Conservation (phyloP, 768 basidiomycete species). For the Lactarius trivialis region DNA sequence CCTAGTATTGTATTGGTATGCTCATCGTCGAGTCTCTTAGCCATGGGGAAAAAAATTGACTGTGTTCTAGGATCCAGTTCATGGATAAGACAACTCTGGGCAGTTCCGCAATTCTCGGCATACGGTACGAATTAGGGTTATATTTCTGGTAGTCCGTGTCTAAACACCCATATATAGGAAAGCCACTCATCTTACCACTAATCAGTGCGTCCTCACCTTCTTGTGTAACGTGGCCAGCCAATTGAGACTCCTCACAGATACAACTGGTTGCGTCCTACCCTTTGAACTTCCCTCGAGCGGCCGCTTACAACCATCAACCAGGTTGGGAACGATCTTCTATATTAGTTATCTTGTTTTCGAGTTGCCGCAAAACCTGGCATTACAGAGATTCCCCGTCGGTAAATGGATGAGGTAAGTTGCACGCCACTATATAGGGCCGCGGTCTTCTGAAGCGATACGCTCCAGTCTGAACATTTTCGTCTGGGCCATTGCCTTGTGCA, state of each 20-base stretch:
- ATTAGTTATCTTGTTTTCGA: conserved; percentile 64
- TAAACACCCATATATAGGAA: conserved; percentile 33
- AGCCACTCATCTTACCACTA: conserved; percentile 54
- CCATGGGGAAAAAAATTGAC: no score
- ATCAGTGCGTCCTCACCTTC: conserved; percentile 41
- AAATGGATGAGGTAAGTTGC: conserved; percentile 68
- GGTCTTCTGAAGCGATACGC: background rate
- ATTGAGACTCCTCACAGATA: conserved; percentile 38
- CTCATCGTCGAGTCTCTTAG: background rate
- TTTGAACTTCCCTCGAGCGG: background rate
- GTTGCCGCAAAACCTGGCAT: conserved; percentile 65
- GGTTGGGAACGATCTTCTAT: conserved; percentile 75
- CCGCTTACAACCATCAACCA: conserved; percentile 23
- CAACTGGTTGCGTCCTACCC: conserved; percentile 44
- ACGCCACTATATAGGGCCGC: background rate
- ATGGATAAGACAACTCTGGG: conserved; percentile 75
- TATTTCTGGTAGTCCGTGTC: conserved; percentile 1
- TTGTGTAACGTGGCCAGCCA: background rate
- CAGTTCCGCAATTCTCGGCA: conserved; percentile 62
- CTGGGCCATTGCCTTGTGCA: conserved; percentile 55
- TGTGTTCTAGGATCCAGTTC: conserved; percentile 54
- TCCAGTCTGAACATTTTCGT: conserved; percentile 56
- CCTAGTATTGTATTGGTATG: conserved; percentile 51
- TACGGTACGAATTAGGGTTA: conserved; percentile 38
- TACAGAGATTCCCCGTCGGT: conserved; percentile 69